phyloP scores from a whole-genome alignment of 31 red algal genomes.

The Endocladia muricata region DNA sequence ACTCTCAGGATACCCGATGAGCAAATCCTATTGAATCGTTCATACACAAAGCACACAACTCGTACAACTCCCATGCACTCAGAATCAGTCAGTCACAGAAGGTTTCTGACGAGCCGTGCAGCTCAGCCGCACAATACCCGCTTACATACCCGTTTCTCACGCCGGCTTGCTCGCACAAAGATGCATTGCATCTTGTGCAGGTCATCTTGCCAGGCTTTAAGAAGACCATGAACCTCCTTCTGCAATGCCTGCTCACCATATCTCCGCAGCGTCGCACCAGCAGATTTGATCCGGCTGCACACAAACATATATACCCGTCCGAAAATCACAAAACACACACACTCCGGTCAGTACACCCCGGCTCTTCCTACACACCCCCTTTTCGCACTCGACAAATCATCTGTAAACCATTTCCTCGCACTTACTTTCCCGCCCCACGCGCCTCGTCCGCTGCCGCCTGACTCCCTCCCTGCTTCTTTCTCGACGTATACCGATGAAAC shows the following conservation, averaged over 20 bases:
- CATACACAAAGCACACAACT: background rate
- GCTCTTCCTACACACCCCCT: background rate
- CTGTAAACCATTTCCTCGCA: background rate
- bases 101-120: too few relatives aligned
- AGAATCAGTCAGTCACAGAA: background rate
- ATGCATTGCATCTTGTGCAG: slow-evolving; percentile 15
- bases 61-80: background rate
- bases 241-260: slow-evolving; percentile 41
- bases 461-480: slow-evolving; percentile 53
- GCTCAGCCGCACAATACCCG: too few relatives aligned
- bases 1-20: slow-evolving; percentile 26
- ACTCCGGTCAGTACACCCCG: background rate
- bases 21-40: slow-evolving; percentile 20
- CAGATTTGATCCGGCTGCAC: slow-evolving; percentile 29
- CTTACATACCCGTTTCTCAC: slow-evolving; percentile 34
- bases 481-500: slow-evolving; percentile 39
- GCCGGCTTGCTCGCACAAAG: slow-evolving; percentile 14
- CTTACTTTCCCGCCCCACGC: slow-evolving; percentile 33
- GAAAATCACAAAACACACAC: background rate
- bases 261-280: slow-evolving; percentile 39
- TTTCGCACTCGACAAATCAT: background rate
- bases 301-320: background rate
- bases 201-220: slow-evolving; percentile 6
- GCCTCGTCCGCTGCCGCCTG: slow-evolving; percentile 36
- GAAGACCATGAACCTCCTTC: slow-evolving; percentile 24